phyloP scores from a whole-genome alignment of 2,329 filamentous ascomycete genomes.

The Fusarium lateritium region DNA sequence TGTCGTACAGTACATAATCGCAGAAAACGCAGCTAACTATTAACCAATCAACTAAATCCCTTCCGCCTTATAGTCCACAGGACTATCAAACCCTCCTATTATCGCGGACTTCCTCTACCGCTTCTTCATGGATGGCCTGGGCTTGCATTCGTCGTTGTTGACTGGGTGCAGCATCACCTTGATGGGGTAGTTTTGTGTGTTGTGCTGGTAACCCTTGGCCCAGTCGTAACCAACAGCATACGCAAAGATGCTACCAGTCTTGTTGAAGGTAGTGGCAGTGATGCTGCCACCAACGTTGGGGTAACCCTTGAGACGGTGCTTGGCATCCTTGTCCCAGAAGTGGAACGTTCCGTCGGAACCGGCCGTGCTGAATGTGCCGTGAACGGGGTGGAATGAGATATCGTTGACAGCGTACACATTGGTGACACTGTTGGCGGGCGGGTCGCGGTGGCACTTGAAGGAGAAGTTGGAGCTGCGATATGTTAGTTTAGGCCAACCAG shows the following conservation, averaged over 20 bases:
- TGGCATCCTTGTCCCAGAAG: slow-evolving; percentile 95
- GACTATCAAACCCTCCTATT: slow-evolving; percentile 3
- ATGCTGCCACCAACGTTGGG: slow-evolving; percentile 89
- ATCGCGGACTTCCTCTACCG: slow-evolving; percentile 57
- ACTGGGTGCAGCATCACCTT: slow-evolving; percentile 91
- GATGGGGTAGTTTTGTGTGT: slow-evolving; percentile 80
- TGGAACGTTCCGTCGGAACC: slow-evolving; percentile 97
- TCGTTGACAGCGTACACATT: slow-evolving; percentile 97
- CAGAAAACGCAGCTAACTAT: slow-evolving; percentile 37
- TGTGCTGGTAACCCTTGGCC: slow-evolving; percentile 94
- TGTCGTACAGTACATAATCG: slow-evolving; percentile 34
- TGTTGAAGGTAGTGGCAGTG: slow-evolving; percentile 91
- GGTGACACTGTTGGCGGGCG: slow-evolving; percentile 79
- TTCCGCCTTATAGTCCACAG: slow-evolving; percentile 3
- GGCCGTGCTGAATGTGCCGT: slow-evolving; percentile 98
- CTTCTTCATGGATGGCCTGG: slow-evolving; percentile 72
- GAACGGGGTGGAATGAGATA: slow-evolving; percentile 96
- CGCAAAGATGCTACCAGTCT: slow-evolving; percentile 85
- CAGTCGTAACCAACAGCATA: slow-evolving; percentile 97
- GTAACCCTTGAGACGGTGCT: slow-evolving; percentile 91
- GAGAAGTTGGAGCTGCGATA: slow-evolving; percentile 87
- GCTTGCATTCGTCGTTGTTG: slow-evolving; percentile 73
- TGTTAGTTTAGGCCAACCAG: slow-evolving; percentile 21
- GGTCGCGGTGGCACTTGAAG: slow-evolving; percentile 98
- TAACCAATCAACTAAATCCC: slow-evolving; percentile 24